Base-by-base conservation (phyloP, 345 rosid species). In the Aquilaria yunnanensis region DNA sequence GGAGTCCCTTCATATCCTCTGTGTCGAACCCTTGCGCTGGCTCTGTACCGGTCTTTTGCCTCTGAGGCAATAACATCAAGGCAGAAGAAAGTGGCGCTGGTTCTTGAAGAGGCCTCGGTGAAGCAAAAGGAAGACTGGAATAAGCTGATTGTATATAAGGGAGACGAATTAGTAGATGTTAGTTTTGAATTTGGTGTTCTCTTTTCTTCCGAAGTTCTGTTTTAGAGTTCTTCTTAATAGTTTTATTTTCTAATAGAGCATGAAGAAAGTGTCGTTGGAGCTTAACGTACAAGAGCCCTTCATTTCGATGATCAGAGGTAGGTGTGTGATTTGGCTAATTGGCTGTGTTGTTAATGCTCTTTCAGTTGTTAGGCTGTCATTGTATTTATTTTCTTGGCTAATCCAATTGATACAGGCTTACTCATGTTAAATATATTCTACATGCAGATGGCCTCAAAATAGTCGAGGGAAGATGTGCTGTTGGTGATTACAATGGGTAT, bases 1-100 rank as follows among this genome's bases (percentile, higher is more conserved):
- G 90, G 90, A 65, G 89, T 77, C 57, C 83, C 80, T 34, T 29
- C 32, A 0, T 73, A 71, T 61, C 91, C 95, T 60, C 62, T 87
- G 60, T 75, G 71, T 80, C 78, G 67, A 68, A 69, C 69, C 61
- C 70, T 87, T 9, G 83, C 84, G 52, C 78, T 68, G 10, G 81
- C 75, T 34, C 29, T 87, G 60, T 16, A 70, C 59, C 74, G 74
- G 4, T 83, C 81, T 8, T 55, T 82, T 59, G 63, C 11, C 67
- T 80, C 61, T 47, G 74, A 78, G 33, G 69, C 41, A n/a, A 66
- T 79, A 31, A 59, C 64, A 58, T 56, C 58, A 59, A 46, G 64
- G 10, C 71, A 59, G 47, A 67, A 64, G 63, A 69, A 67, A 47
- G 49, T 65, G 7, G 62, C 65, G 10, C 52, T 78, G 55, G 47